Evolutionary conservation across 1,284 basidiomycete genomes (phyloP), one percentile per base, ranked within the genome.

Genomic region (Boletus mariae): DNA sequence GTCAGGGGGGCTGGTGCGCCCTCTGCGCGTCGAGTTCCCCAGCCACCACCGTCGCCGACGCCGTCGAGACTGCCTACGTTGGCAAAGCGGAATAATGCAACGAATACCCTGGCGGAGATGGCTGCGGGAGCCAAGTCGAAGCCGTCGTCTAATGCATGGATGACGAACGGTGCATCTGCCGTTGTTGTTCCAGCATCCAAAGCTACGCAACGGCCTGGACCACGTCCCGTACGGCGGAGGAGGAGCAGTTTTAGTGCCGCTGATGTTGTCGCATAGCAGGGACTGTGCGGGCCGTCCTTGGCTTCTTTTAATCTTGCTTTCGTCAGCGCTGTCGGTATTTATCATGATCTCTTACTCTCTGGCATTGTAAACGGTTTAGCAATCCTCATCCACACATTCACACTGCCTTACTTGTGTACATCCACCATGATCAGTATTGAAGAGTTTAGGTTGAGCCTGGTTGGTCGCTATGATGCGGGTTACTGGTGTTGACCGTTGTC

Each of bases 191-290:
- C 85, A 20, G 80, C 77, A 15, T 79, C 80, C 26, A 89, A 87
- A 69, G 76, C 81, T 4, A 68, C 64, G 3, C 84, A 82, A 59
- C 77, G 89, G 45, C 88, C 90, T 13, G 82, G 83, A 2, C 69
- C 90, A 59, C 75, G 87, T 51, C 84, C 76, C 51, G 79, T 89
- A 34, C 77, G 89, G 60, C 76, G 87, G 57, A 74, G 90, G 64
- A 75, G 90, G 54, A 91, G 90, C 63, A 91, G 90, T 62, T 92
- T 92, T 69, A 90, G 89, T 65, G 76, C 84, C 53, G 87, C 87
- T 9, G 87, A 93, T 68, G 83, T 92, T 35, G 79, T 91, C 57
- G 87, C 84, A 63, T 90, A 69, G 52, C 25, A 20, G 48, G 17
- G 29, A 32, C 31, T 34, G 17, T 42, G 41, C 41, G 41, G 13